These are phyloP conservation scores for Amaranthus palmeri DNA, from an alignment of 148 eudicot species.

Conservation along the genomic window DNA sequence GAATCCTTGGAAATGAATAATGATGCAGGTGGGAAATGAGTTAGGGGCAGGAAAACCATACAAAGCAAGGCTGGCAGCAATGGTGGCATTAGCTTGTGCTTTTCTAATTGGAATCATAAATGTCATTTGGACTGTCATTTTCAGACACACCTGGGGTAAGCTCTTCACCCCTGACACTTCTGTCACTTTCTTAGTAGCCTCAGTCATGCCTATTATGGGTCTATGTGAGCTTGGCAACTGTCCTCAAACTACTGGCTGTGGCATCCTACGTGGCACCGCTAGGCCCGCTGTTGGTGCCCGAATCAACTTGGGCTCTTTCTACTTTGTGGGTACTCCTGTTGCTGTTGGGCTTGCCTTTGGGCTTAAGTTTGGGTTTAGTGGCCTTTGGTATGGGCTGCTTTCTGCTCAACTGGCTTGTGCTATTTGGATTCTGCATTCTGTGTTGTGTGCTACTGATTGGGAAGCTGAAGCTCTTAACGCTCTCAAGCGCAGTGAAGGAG, in stretches of 20 bases:
- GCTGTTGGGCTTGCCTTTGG: conserved; percentile 78
- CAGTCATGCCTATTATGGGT: conserved; percentile 87
- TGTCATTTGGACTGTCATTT: conserved; percentile 62
- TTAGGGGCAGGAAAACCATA: conserved; percentile 88
- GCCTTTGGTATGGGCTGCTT: conserved; percentile 82
- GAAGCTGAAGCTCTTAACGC: conserved; percentile 71
- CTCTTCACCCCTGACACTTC: conserved; percentile 62
- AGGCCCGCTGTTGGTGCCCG: conserved; percentile 83
- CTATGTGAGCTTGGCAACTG: conserved; percentile 94
- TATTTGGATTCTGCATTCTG: conserved; percentile 47
- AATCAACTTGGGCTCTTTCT: conserved; percentile 77
- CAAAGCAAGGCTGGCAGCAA: conserved; percentile 83
- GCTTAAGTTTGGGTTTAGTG: conserved; percentile 57
- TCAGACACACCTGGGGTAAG: conserved; percentile 64
- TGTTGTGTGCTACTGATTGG: conserved; percentile 70
- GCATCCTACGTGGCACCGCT: conserved; percentile 83
- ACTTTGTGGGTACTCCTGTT: conserved; percentile 83
- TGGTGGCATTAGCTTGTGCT: conserved; percentile 78
- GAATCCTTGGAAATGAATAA: background rate
- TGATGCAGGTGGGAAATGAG: conserved; percentile 81
- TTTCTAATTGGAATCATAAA: conserved; percentile 58
- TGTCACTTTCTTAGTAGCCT: conserved; percentile 58
- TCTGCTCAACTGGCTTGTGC: conserved; percentile 84
- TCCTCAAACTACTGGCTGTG: conserved; percentile 96
- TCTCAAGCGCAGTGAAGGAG: conserved; percentile 40